A percentile compares a stretch with the other conserved stretches of the same genome.
Conservation (phyloP, 208 protist genomes). For the Crithidia fasciculata region DNA sequence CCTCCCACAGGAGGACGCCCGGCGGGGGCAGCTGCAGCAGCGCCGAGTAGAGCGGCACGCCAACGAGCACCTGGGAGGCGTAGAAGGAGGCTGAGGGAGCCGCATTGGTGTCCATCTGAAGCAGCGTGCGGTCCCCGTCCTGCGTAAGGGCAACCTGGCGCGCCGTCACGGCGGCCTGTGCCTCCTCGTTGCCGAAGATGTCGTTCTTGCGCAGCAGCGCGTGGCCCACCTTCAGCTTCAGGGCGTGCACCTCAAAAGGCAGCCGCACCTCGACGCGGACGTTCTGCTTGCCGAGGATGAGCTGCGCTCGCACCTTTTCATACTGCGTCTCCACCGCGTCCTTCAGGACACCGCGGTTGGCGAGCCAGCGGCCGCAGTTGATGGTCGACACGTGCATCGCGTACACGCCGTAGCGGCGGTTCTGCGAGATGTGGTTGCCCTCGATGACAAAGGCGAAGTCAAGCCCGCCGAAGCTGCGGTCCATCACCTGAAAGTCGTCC, state of each 20-base stretch:
- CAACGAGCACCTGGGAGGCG: constrained; percentile 66
- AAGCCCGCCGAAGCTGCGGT: constrained; percentile 7
- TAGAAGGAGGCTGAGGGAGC: constrained; percentile 47
- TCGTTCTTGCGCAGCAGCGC: constrained; percentile 65
- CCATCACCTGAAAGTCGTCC: constrained; percentile 21
- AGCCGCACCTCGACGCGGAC: constrained; percentile 22
- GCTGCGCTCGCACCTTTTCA: constrained; percentile 42
- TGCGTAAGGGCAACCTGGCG: constrained; percentile 61
- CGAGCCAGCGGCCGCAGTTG: constrained; percentile 38
- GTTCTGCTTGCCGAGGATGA: constrained; percentile 39
- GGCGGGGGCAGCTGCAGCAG: constrained; percentile 63
- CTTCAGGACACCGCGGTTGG: constrained; percentile 35
- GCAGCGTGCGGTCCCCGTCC: constrained; percentile 53
- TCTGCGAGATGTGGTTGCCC: constrained; percentile 66
- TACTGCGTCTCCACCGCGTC: constrained; percentile 48
- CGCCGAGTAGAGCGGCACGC: constrained; percentile 58
- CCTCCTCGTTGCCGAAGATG: constrained; percentile 53
- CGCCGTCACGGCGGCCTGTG: constrained; percentile 67
- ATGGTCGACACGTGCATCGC: constrained; percentile 77
- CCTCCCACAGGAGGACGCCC: constrained; percentile 66
- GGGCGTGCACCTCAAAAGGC: constrained; percentile 37
- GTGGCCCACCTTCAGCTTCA: constrained; percentile 47
- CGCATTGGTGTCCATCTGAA: constrained; percentile 75
- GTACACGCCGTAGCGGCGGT: constrained; percentile 52
- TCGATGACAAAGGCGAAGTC: constrained; percentile 55